phyloP scores from a whole-genome alignment of 2,329 filamentous ascomycete genomes.

The Penicillium sp. region DNA sequence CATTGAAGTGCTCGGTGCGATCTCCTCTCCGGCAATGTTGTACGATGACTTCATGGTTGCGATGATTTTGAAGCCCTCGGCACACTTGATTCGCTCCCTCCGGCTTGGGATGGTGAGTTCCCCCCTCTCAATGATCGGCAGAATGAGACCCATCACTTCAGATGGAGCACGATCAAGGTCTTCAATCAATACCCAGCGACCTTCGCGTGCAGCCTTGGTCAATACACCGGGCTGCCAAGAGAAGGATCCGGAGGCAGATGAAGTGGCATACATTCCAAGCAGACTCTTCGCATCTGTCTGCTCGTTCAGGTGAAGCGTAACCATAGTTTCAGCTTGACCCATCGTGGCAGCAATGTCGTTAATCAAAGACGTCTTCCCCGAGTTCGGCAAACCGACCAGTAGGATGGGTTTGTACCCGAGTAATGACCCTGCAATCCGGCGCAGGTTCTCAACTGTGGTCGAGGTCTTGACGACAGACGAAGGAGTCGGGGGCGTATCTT shows the following conservation, averaged over 20 bases:
- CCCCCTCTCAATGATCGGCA: constrained; percentile 89
- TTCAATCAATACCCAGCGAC: constrained; percentile 95
- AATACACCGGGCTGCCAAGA: constrained; percentile 89
- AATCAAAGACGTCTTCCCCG: constrained; percentile 85
- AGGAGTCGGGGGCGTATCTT: constrained; percentile 50
- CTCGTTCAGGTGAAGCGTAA: constrained; percentile 94
- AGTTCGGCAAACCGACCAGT: constrained; percentile 77
- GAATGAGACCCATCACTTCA: constrained; percentile 87
- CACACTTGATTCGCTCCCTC: constrained; percentile 79
- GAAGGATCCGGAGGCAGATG: constrained; percentile 83
- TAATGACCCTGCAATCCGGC: constrained; percentile 66
- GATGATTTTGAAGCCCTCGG: constrained; percentile 83
- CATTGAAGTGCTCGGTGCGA: constrained; percentile 65
- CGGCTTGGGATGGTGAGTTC: constrained; percentile 87
- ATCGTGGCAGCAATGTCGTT: constrained; percentile 79
- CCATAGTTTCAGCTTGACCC: constrained; percentile 76
- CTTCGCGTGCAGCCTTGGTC: constrained; percentile 89
- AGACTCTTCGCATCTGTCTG: constrained; percentile 98
- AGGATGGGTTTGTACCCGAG: constrained; percentile 70
- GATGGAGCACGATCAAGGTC: constrained; percentile 93
- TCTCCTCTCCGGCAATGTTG: constrained; percentile 68
- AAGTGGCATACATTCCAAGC: constrained; percentile 89
- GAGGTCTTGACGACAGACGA: constrained; percentile 66
- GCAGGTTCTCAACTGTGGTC: constrained; percentile 72
- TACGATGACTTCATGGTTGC: constrained; percentile 77